phyloP scores from a whole-genome alignment of 179 eudicot genomes.

The Heliamphora pulchella region DNA sequence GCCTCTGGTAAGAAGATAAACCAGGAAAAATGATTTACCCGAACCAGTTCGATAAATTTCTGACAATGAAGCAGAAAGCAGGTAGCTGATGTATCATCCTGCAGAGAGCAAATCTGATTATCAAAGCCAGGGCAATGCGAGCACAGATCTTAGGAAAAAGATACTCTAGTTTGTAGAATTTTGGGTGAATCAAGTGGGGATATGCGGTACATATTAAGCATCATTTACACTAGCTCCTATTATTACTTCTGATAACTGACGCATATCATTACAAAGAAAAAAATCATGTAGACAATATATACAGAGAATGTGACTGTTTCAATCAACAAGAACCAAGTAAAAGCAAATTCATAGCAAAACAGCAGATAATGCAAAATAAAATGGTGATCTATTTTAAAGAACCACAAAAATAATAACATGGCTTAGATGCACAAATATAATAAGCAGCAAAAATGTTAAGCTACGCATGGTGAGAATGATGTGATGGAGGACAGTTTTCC shows the following conservation, averaged over 20 bases:
- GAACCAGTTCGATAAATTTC: constrained; percentile 79
- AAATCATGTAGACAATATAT: neutral
- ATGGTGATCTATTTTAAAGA: neutral
- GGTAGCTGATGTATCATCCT: constrained; percentile 72
- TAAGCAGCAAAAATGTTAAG: neutral
- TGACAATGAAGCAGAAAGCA: constrained; percentile 90
- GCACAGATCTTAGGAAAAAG: neutral
- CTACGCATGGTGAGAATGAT: neutral
- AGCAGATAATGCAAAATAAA: neutral
- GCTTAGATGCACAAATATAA: neutral
- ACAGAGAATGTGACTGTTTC: neutral
- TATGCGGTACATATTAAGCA: constrained; percentile 3
- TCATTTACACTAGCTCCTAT: neutral
- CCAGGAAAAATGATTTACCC: constrained; percentile 44
- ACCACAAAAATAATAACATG: neutral
- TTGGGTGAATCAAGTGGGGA: neutral
- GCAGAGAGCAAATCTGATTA: constrained; percentile 28
- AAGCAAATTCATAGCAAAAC: neutral
- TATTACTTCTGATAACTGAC: neutral
- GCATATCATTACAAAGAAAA: neutral
- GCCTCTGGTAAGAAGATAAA: constrained; percentile 5
- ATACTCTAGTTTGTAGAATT: neutral
- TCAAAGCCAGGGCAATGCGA: neutral
- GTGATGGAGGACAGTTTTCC: neutral
- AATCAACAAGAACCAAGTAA: neutral